These are phyloP conservation scores for Erythrophleum ivorense DNA, from an alignment of 331 rosid species.

Conservation along the genomic window DNA sequence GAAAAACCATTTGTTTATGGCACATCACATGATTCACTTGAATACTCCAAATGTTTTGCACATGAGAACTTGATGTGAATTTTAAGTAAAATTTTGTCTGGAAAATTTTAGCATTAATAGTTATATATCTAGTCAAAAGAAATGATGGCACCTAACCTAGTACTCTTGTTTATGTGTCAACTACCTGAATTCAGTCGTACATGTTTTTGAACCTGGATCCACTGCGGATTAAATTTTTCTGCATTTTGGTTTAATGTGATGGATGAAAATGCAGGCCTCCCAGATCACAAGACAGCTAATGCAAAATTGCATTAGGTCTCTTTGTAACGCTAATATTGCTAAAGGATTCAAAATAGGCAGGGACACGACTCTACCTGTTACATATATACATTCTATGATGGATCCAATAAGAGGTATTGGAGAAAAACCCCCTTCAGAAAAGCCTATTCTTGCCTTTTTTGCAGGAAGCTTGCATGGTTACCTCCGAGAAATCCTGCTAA, in stretches of 20 bases:
- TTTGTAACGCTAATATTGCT: conserved; percentile 75
- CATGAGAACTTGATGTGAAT: background rate
- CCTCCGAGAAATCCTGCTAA: conserved; percentile 73
- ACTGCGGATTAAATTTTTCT: conserved; percentile 18
- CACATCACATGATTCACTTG: background rate
- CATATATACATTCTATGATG: conserved; percentile 60
- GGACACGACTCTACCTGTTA: conserved; percentile 77
- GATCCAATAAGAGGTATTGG: conserved; percentile 57
- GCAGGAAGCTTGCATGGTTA: conserved; percentile 82
- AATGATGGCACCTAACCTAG: background rate
- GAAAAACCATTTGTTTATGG: background rate
- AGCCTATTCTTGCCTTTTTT: conserved; percentile 68
- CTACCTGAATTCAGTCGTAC: background rate
- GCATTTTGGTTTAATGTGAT: conserved; percentile 4
- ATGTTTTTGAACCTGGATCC: conserved; percentile 19
- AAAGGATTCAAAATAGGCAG: conserved; percentile 76
- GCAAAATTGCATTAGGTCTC: conserved; percentile 70
- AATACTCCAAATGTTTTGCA: background rate
- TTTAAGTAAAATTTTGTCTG: background rate
- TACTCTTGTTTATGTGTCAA: background rate
- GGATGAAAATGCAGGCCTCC: conserved; percentile 60
- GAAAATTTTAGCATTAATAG: background rate
- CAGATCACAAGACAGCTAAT: conserved; percentile 58
- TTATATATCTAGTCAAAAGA: background rate
- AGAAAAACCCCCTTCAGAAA: conserved; percentile 67